Evolutionary conservation across 192 early-diverging fungal genomes (phyloP).

Genomic region (Coemansia sp.): DNA sequence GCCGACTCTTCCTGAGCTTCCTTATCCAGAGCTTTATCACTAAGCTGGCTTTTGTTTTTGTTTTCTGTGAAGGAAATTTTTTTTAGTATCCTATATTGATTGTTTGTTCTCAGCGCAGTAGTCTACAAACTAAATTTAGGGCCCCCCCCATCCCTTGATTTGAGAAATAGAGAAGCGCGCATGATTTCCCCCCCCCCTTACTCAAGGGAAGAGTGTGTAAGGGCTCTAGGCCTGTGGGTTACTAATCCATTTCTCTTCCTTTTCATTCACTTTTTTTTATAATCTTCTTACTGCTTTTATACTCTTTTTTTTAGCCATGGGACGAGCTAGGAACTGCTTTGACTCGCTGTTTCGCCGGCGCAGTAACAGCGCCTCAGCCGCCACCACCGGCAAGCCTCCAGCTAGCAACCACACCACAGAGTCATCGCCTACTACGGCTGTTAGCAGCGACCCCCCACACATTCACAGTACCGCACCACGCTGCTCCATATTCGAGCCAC

Average conservation of each 20-base stretch:
- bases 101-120: neutral
- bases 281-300: neutral
- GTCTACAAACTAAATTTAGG: neutral
- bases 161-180: neutral
- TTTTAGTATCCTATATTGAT: neutral
- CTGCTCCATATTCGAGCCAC: constrained; percentile 10
- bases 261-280: constrained; percentile 1
- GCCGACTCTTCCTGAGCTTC: neutral
- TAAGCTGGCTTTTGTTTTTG: neutral
- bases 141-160: neutral
- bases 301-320: constrained; percentile 9
- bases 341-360: constrained; percentile 26
- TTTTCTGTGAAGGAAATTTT: neutral
- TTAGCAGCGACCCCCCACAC: neutral
- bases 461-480: neutral
- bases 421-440: neutral
- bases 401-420: neutral
- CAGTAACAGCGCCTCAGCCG: neutral
- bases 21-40: neutral
- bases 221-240: neutral
- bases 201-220: too few species aligned
- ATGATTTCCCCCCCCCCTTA: neutral
- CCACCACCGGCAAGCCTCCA: neutral
- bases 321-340: constrained; percentile 19
- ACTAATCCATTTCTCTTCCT: neutral